phyloP scores from a whole-genome alignment of 768 basidiomycete species.

The Calocera viscosa region DNA sequence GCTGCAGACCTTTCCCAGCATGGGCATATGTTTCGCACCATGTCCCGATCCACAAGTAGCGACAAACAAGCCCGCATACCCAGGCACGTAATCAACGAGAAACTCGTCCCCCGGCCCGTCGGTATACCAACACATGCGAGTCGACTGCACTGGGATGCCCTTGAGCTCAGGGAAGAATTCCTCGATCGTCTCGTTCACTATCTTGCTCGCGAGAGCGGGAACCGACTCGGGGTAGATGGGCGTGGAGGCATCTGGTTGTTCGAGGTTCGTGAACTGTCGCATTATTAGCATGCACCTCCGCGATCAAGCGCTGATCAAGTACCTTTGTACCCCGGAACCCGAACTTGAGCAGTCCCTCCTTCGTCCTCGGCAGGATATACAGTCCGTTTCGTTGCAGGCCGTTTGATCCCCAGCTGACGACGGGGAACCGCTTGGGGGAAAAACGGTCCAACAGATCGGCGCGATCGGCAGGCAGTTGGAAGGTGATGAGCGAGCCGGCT shows the following conservation, averaged over 20 bases:
- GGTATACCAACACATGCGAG: neutral
- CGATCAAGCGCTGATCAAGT: neutral
- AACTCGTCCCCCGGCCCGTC: constrained; percentile 1
- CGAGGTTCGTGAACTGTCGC: neutral
- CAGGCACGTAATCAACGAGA: neutral
- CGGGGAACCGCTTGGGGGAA: neutral
- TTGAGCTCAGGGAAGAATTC: constrained; percentile 1
- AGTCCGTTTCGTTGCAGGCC: neutral
- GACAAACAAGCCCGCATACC: neutral
- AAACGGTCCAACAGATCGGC: neutral
- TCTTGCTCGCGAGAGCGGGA: neutral
- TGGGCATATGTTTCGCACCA: neutral
- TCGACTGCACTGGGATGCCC: neutral
- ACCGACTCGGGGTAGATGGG: neutral
- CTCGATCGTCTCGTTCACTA: neutral
- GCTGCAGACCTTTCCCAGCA: neutral
- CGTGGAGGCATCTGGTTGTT: neutral
- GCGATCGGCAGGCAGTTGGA: neutral
- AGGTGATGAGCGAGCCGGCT: neutral
- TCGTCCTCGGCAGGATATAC: neutral
- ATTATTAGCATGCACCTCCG: neutral
- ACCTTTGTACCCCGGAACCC: constrained; percentile 1
- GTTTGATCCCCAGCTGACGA: neutral
- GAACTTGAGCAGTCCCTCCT: neutral
- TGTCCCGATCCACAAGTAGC: neutral